Evolutionary conservation across 2,329 filamentous ascomycete genomes (phyloP).

Genomic region (Chlorencoelia australis): DNA sequence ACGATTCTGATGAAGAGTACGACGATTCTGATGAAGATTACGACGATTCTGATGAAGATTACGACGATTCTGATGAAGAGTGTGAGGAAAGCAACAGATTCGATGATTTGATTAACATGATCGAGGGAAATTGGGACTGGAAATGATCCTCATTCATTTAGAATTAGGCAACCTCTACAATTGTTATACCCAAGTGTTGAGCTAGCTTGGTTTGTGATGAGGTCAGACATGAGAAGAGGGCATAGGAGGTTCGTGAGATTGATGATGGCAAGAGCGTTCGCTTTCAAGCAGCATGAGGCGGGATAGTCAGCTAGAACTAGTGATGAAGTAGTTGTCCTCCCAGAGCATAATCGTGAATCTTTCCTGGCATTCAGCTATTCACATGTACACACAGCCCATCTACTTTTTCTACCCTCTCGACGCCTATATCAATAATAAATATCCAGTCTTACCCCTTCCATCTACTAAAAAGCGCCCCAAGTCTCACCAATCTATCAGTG

Average conservation of each 20-base stretch:
- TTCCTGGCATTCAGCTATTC: neutral
- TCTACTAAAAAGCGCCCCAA: neutral
- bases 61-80: constrained; percentile 5
- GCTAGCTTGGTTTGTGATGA: neutral
- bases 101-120: constrained; percentile 3
- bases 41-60: constrained; percentile 3
- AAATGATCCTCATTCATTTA: too few relatives aligned
- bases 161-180: too few relatives aligned
- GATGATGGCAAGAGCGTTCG: neutral
- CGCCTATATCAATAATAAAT: neutral
- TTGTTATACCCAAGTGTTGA: too few relatives aligned
- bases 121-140: constrained; percentile 3
- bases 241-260: neutral
- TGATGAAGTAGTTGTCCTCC: neutral
- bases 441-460: too few relatives aligned
- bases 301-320: neutral
- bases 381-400: neutral
- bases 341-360: neutral
- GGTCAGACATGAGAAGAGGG: neutral
- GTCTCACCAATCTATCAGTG: neutral
- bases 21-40: constrained; percentile 2
- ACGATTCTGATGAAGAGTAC: constrained; percentile 3
- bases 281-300: neutral
- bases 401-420: neutral
- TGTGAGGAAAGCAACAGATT: constrained; percentile 5